These are phyloP conservation scores for Cenchrus americanus DNA, from an alignment of 176 grass and related monocot genomes.

Conservation along the genomic window DNA sequence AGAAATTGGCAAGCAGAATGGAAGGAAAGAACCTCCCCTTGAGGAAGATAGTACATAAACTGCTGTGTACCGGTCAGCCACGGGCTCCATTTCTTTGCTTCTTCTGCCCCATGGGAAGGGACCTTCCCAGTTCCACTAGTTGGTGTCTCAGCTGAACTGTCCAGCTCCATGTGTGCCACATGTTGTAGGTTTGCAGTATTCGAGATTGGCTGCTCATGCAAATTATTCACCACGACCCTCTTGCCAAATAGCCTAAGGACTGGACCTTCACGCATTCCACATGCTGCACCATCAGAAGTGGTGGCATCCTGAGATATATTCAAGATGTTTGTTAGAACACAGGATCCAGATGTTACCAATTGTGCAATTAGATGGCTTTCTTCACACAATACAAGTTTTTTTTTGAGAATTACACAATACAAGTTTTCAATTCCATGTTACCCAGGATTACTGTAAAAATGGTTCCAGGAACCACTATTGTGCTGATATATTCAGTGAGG, in stretches of 20 bases:
- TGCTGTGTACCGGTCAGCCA: constrained; percentile 43
- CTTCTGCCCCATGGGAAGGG: constrained; percentile 24
- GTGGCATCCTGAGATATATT: constrained; percentile 36
- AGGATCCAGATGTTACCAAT: neutral
- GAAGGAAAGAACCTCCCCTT: constrained; percentile 30
- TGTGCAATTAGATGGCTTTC: neutral
- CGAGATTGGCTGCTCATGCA: neutral
- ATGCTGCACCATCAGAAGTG: constrained; percentile 26
- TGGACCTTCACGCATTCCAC: constrained; percentile 38
- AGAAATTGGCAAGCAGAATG: constrained; percentile 36
- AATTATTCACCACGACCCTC: constrained; percentile 52
- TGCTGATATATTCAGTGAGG: constrained; percentile 13
- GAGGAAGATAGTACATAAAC: constrained; percentile 58
- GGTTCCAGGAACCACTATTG: neutral
- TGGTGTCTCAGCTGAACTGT: constrained; percentile 44
- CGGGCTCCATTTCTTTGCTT: constrained; percentile 38
- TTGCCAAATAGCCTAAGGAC: constrained; percentile 76
- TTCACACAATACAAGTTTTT: neutral
- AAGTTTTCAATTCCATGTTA: constrained; percentile 10
- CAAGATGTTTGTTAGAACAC: constrained; percentile 22
- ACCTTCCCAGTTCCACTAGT: constrained; percentile 26
- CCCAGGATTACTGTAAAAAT: constrained; percentile 9
- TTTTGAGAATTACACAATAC: neutral
- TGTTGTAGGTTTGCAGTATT: neutral
- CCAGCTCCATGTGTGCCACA: constrained; percentile 34